Base-by-base conservation (phyloP, 148 eudicot genomes). In the Mesembryanthemum crystallinum region DNA sequence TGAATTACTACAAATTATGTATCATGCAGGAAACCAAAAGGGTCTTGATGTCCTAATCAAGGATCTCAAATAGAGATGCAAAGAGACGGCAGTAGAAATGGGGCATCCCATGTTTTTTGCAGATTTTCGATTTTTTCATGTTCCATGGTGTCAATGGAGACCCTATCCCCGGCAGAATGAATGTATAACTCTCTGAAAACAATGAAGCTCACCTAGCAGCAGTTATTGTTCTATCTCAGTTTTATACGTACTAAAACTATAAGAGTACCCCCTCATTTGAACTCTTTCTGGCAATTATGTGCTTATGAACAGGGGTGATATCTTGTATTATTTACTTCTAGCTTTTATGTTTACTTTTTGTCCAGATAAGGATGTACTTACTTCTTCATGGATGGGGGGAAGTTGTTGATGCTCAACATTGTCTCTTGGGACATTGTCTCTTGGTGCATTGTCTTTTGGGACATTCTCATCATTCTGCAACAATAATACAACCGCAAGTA, bases 301-400 rank as follows among this genome's bases (percentile, higher is more conserved):
- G 58, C 37, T 70, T 49, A 29, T 49, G 59, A 43, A 69, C 14
- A 27, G 30, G 21, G 21, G 51, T n/a, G 42, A 32, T 52, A 43
- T 27, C 1, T 20, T 18, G 11, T 64, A 45, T 30, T 25, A 39
- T 43, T 28, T 20, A 32, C 10, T 42, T 27, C 7, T 25, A 9
- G n/a, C n/a, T 39, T 7, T 35, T 32, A 7, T 33, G 20, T 8
- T 64, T 30, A 62, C 3, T 33, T n/a, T 25, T 45, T 37, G n/a
- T 15, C 30, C 20, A 14, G n/a, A 61, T 45, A 25, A 43, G 49
- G 67, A 10, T 28, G 15, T 60, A 66, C 84, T 74, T 75, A 84
- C 86, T 77, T 84, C 86, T 77, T 80, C 84, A 69, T 23, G 54
- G 42, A 80, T 74, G 29, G 80, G 67, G 71, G 77, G 74, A 77